Percentiles rank a stretch among this genome's conserved stretches.
Evolutionary conservation across 2,329 filamentous ascomycete genomes (phyloP).

Genomic region (Penicillium concentricum): DNA sequence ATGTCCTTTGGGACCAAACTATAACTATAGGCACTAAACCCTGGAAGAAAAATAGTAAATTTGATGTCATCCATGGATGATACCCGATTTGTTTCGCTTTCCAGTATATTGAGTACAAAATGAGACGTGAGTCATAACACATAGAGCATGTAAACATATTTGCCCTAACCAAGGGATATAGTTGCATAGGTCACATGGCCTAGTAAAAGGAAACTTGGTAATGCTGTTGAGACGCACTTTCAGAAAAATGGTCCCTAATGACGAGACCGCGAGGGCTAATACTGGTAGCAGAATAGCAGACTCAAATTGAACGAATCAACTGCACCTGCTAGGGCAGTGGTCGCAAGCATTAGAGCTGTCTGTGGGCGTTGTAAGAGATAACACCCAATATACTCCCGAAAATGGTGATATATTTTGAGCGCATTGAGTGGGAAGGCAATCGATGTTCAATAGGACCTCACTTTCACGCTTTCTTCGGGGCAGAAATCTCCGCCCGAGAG

Average conservation of each 20-base stretch:
- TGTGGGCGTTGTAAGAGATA: not conserved
- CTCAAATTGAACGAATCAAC: not conserved
- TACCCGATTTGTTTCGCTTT: not conserved
- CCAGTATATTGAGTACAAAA: not conserved
- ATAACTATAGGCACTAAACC: not conserved
- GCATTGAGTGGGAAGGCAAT: not conserved
- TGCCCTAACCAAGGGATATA: not conserved
- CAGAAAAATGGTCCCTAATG: not conserved
- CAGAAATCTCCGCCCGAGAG: conserved; percentile 49
- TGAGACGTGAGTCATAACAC: not conserved
- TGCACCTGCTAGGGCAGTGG: not conserved
- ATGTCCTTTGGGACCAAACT: not conserved
- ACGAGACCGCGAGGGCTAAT: not conserved
- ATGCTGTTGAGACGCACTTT: not conserved
- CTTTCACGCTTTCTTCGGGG: conserved; percentile 48
- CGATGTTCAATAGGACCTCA: not conserved
- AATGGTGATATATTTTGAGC: not conserved
- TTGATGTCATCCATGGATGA: not conserved
- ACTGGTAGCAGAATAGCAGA: not conserved
- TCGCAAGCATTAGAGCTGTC: not conserved
- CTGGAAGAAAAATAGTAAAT: not conserved
- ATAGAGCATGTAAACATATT: not conserved
- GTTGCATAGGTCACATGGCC: not conserved
- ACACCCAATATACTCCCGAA: not conserved
- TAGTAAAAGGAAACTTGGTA: not conserved